A percentile compares a stretch with the other conserved stretches of the same genome.
Conservation (phyloP, 345 rosid species). For the Eucalyptus coolabah region DNA sequence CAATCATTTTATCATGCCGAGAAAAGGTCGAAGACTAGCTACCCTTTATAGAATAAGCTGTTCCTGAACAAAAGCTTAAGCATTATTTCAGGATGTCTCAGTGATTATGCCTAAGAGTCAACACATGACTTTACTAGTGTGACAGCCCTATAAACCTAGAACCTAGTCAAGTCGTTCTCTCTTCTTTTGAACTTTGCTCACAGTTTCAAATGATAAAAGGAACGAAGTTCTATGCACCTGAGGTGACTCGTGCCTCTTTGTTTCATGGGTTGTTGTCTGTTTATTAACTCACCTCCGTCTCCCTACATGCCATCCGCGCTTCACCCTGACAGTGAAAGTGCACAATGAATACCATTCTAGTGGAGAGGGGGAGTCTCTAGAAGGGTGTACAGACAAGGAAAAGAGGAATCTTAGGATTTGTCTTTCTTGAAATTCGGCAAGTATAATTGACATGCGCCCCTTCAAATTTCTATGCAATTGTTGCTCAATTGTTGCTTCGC, state of each 20-base stretch:
- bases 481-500: slow-evolving; percentile 11
- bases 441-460: slow-evolving; percentile 19
- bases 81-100: neutral
- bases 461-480: slow-evolving; percentile 35
- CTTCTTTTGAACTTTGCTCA: neutral
- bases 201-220: neutral
- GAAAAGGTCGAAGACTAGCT: neutral
- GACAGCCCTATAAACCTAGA: neutral
- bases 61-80: neutral
- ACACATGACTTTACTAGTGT: neutral
- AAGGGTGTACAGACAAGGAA: slow-evolving; percentile 55
- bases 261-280: slow-evolving; percentile 74
- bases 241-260: slow-evolving; percentile 32
- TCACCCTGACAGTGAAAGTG: slow-evolving; percentile 49
- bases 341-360: slow-evolving; percentile 25
- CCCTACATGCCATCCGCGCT: neutral
- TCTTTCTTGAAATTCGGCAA: slow-evolving; percentile 30
- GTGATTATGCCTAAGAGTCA: neutral
- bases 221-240: slow-evolving; percentile 20
- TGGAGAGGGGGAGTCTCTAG: slow-evolving; percentile 49
- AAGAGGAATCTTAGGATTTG: slow-evolving; percentile 77
- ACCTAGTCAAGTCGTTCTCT: neutral
- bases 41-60: neutral
- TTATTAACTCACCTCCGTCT: slow-evolving; percentile 12
- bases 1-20: neutral